These are phyloP conservation scores for Trichoderma sp. DNA, from an alignment of 2,329 filamentous ascomycete genomes.

Conservation along the genomic window DNA sequence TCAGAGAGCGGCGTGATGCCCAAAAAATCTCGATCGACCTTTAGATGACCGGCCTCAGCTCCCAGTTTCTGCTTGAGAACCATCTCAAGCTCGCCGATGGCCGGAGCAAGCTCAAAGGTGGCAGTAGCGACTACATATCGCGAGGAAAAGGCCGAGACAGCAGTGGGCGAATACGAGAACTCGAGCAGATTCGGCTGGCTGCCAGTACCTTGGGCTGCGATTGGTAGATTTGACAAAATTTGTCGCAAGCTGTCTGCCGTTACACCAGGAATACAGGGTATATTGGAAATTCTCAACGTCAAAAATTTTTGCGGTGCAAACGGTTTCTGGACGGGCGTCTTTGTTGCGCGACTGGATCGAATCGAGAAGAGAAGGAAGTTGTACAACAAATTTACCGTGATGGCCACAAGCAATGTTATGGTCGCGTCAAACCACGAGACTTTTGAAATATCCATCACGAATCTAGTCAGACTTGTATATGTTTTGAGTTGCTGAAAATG, in stretches of 20 bases:
- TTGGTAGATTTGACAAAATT: not conserved
- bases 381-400: not conserved
- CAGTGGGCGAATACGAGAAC: constrained; percentile 2
- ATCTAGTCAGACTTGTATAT: not conserved
- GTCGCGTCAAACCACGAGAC: not conserved
- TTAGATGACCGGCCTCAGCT: not conserved
- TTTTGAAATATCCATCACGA: not conserved
- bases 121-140: not conserved
- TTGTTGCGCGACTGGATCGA: not conserved
- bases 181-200: not conserved
- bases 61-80: not conserved
- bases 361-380: not conserved
- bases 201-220: not conserved
- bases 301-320: not conserved
- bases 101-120: not conserved
- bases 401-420: not conserved
- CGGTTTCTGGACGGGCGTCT: not conserved
- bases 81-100: not conserved
- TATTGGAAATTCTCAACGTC: constrained; percentile 15
- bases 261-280: not conserved
- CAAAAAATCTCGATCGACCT: not conserved
- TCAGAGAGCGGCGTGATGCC: not conserved
- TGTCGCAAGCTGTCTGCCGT: not conserved
- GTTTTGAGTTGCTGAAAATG: not conserved
- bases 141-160: not conserved